Base-by-base conservation (phyloP, 73 alveolate genomes). In the Tetrahymena elliotti region DNA sequence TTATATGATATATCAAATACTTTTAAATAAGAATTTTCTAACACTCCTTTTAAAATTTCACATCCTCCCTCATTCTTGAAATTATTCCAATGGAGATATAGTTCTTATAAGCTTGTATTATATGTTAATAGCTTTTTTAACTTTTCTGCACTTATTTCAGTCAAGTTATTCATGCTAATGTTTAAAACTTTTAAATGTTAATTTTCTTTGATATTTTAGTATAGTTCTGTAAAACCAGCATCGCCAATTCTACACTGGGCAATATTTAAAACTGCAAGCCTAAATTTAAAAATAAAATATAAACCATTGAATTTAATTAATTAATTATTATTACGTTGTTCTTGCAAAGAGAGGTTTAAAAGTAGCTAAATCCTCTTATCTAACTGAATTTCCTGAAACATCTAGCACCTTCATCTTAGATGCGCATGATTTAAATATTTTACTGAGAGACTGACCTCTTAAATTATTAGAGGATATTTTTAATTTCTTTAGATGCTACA, bases 1-100 rank as follows among this genome's bases (percentile, higher is more conserved):
- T 94, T 94, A 92, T 94, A 88, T 12, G 96, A 94, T 22, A 94
- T 94, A 92, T 94, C 96, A 88, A 94, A 84, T 13, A 94, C 96
- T 35, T 94, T 94, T 3, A 94, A 68, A 11, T 68, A 68, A 27
- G 88, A 68, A 11, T 68, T 68, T 68, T 68, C 88, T 68, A 68
- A 68, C 10, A 68, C 88, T 68, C 88, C 88, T 31, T 68, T 68
- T 68, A 68, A 31, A 27, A 68, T 68, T 68, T 68, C 88, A 8
- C 34, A n/a, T 68, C 88, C 88, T 11, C 88, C 88, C n/a, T 68
- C 88, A 68, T 68, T 68, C n/a, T 68, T 68, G 22, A 68, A 68
- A 11, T 68, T 68, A 68, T 68, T 68, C 88, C 88, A 68, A 31
- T 68, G 88, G 36, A 68, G 33, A 31, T 68, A 68, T 4, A 68